These are phyloP conservation scores for Cerrena zonata DNA, from an alignment of 1,284 basidiomycete genomes.

Conservation along the genomic window DNA sequence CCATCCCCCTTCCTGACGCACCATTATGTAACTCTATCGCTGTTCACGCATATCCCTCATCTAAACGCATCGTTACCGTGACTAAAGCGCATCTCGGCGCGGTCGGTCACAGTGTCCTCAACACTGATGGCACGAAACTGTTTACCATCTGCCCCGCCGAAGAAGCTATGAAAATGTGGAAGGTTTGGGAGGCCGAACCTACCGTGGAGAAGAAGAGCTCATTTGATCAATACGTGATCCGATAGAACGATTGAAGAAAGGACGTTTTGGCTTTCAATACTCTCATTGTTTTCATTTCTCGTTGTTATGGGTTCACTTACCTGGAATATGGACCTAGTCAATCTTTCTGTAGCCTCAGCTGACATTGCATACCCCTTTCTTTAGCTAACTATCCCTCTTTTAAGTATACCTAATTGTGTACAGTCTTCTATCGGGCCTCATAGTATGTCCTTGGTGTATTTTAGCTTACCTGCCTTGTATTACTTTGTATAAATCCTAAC, in stretches of 20 bases:
- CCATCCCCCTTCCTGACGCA: conserved; percentile 18
- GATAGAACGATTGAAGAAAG: background rate
- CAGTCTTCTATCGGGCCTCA: no score
- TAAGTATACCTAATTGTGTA: no score
- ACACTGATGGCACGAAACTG: conserved; percentile 32
- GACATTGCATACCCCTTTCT: no score
- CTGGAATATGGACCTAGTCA: no score
- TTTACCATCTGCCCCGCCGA: conserved; percentile 35
- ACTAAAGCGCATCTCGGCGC: conserved; percentile 28
- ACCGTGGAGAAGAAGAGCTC: conserved; percentile 13
- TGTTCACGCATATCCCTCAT: conserved; percentile 41
- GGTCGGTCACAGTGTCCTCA: conserved; percentile 32
- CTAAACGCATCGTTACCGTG: conserved; percentile 29
- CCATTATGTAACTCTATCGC: conserved; percentile 46
- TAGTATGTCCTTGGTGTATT: no score
- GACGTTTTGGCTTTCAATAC: background rate
- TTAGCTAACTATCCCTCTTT: no score
- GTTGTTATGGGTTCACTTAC: no score
- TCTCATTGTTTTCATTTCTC: no score
- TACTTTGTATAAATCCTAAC: no score
- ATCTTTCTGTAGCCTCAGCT: no score
- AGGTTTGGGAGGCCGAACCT: conserved; percentile 28
- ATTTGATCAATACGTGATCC: conserved; percentile 25
- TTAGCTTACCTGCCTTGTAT: no score
- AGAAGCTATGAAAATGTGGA: conserved; percentile 41